phyloP scores from a whole-genome alignment of 2,329 filamentous ascomycete species.

The Daldinia sp. region DNA sequence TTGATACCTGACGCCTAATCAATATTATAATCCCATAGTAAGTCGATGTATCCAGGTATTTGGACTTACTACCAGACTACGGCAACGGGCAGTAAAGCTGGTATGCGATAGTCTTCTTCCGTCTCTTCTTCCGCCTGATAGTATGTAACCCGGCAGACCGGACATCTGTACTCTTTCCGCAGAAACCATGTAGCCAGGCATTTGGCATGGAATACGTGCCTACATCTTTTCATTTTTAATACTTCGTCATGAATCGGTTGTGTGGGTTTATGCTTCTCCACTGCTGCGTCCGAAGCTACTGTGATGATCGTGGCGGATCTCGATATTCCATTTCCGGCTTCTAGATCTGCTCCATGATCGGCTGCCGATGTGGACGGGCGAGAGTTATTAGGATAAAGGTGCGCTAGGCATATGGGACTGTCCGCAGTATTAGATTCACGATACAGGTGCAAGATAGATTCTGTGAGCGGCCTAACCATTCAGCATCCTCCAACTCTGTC shows the following conservation, averaged over 20 bases:
- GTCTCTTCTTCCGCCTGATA: conserved; percentile 43
- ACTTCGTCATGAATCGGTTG: conserved; percentile 50
- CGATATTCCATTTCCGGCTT: conserved; percentile 30
- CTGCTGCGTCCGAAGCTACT: conserved; percentile 14
- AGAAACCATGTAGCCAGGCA: conserved; percentile 58
- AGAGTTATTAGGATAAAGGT: conserved; percentile 38
- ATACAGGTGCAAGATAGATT: not conserved
- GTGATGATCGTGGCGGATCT: conserved; percentile 22
- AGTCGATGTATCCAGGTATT: not conserved
- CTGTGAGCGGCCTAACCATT: conserved; percentile 40
- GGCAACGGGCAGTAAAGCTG: conserved; percentile 28
- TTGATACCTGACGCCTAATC: not conserved
- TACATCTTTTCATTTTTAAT: conserved; percentile 54
- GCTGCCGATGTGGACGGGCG: conserved; percentile 16
- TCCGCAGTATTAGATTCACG: conserved; percentile 9
- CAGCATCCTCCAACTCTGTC: conserved; percentile 31
- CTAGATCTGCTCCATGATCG: conserved; percentile 27
- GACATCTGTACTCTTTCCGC: conserved; percentile 54
- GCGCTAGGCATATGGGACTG: conserved; percentile 48
- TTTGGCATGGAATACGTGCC: conserved; percentile 56
- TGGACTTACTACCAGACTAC: conserved; percentile 35
- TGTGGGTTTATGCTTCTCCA: conserved; percentile 12
- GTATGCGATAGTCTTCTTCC: conserved; percentile 25
- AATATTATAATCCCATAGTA: not conserved
- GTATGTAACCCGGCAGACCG: conserved; percentile 55